Conservation (phyloP, 2,329 filamentous ascomycete genomes). For the Colletotrichum lentis region DNA sequence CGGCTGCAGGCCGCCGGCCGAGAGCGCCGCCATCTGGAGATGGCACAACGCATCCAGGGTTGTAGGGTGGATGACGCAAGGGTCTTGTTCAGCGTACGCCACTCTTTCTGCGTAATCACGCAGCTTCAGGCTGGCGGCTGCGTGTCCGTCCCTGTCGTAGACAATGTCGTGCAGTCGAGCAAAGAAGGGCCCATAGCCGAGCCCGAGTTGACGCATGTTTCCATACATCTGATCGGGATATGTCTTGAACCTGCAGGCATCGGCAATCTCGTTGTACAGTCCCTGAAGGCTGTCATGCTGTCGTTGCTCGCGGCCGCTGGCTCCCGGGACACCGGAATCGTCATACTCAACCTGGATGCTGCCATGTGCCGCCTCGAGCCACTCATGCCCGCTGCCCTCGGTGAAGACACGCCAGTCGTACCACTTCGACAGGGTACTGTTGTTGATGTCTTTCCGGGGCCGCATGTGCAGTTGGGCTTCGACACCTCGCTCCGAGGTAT, state of each 20-base stretch:
- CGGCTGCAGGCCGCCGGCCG: background rate
- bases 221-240: constrained; percentile 17
- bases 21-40: constrained; percentile 22
- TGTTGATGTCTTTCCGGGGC: constrained; percentile 21
- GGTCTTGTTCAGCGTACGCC: constrained; percentile 27
- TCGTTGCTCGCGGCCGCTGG: no score
- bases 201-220: constrained; percentile 11
- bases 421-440: constrained; percentile 12
- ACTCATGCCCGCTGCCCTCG: constrained; percentile 7
- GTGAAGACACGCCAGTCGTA: constrained; percentile 22
- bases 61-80: constrained; percentile 28
- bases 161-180: constrained; percentile 19
- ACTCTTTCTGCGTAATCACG: constrained; percentile 22
- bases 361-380: constrained; percentile 20
- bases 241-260: background rate
- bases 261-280: no score
- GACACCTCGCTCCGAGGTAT: constrained; percentile 12
- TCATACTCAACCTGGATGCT: constrained; percentile 22
- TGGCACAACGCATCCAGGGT: constrained; percentile 22
- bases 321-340: background rate
- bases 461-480: constrained; percentile 33
- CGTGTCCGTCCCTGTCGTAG: constrained; percentile 5
- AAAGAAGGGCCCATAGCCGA: constrained; percentile 34
- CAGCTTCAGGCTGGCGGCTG: constrained; percentile 8
- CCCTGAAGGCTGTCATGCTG: no score